Percentiles rank a stretch among this genome's conserved stretches.
Conservation (phyloP, 768 basidiomycete genomes). For the Omphalotus guepiniiformis region DNA sequence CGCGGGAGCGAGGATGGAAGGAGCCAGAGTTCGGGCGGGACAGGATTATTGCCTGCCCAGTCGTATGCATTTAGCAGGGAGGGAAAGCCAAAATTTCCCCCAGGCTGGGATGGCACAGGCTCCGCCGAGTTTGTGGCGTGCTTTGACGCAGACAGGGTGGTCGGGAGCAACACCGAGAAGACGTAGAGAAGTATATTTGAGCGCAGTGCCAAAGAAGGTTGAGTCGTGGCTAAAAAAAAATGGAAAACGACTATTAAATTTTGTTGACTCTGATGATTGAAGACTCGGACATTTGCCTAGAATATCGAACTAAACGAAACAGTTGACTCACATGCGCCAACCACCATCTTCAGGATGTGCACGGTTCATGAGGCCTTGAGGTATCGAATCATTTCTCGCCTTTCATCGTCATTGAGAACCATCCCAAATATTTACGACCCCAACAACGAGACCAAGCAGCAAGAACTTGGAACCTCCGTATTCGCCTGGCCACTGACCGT, state of each 20-base stretch:
- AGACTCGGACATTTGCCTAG: not conserved
- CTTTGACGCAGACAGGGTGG: conserved; percentile 79
- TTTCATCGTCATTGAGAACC: conserved; percentile 73
- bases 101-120: conserved; percentile 77
- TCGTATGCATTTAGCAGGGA: conserved; percentile 93
- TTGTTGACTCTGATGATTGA: conserved; percentile 11
- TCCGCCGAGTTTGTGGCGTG: conserved; percentile 85
- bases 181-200: conserved; percentile 86
- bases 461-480: conserved; percentile 93
- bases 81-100: conserved; percentile 95
- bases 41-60: conserved; percentile 90
- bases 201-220: conserved; percentile 88
- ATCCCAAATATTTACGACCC: conserved; percentile 89
- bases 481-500: conserved; percentile 94
- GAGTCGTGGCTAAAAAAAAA: too few species aligned
- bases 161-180: conserved; percentile 82
- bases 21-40: conserved; percentile 90
- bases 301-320: not conserved
- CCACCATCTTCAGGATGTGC: conserved; percentile 82
- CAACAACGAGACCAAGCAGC: conserved; percentile 89
- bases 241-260: conserved; percentile 75
- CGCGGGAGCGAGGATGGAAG: conserved; percentile 88
- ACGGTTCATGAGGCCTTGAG: conserved; percentile 79
- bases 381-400: conserved; percentile 89
- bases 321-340: conserved; percentile 85